Percentiles rank a stretch among this genome's conserved stretches.
These are phyloP conservation scores for Leishmania mexicana DNA, from an alignment of 208 protist genomes.

Conservation along the genomic window DNA sequence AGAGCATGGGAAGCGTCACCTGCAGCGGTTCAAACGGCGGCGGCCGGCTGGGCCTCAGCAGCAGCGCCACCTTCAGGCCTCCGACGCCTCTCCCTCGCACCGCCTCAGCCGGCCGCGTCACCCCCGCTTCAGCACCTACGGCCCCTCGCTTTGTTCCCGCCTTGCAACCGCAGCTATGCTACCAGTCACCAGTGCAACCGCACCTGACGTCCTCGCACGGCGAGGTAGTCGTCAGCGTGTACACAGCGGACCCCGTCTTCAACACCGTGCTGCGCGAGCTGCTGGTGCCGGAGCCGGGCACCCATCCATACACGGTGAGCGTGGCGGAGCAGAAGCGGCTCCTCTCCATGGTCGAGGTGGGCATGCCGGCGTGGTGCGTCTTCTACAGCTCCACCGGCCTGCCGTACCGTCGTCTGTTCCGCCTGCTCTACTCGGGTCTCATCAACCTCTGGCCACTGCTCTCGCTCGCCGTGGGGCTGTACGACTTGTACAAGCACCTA, in stretches of 20 bases:
- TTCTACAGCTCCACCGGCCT: slow-evolving; percentile 64
- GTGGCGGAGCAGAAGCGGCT: slow-evolving; percentile 63
- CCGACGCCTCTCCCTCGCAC: background rate
- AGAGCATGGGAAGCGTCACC: background rate
- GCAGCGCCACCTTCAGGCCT: background rate
- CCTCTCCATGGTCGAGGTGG: slow-evolving; percentile 73
- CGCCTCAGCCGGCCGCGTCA: background rate
- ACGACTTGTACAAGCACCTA: slow-evolving; percentile 86
- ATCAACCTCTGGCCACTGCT: slow-evolving; percentile 77
- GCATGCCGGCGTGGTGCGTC: slow-evolving; percentile 80
- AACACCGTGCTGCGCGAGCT: slow-evolving; percentile 71
- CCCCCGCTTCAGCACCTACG: background rate
- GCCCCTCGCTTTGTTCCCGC: background rate
- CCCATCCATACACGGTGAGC: slow-evolving; percentile 62
- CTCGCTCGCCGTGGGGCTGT: slow-evolving; percentile 72
- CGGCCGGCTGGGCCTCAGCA: background rate
- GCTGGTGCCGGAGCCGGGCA: slow-evolving; percentile 66
- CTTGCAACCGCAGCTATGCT: background rate
- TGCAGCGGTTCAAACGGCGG: background rate
- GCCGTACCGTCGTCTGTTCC: slow-evolving; percentile 65
- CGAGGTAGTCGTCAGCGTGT: slow-evolving; percentile 71
- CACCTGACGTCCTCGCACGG: slow-evolving; percentile 48
- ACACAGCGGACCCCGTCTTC: slow-evolving; percentile 79
- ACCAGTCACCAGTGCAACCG: slow-evolving; percentile 2
- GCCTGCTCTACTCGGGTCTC: slow-evolving; percentile 58